Conservation (phyloP, 306 rosid species). For the Quillaja saponaria region DNA sequence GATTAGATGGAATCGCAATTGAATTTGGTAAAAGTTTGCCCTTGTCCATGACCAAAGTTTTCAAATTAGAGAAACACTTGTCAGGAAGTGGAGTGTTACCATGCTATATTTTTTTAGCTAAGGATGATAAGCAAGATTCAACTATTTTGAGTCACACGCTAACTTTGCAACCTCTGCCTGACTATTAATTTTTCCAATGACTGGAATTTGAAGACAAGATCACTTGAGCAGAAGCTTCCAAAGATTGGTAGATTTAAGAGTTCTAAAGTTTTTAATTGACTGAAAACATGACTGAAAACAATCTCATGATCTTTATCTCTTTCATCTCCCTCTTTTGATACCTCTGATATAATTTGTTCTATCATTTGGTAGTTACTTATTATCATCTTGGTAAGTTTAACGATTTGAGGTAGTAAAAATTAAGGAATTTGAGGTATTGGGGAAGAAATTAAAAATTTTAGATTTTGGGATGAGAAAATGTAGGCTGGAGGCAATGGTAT, state of each 20-base stretch:
- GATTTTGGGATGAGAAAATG: no score
- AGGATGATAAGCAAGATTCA: neutral
- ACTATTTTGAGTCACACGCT: neutral
- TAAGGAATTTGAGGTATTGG: no score
- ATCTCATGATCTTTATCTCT: neutral
- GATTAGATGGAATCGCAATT: neutral
- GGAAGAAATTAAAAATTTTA: no score
- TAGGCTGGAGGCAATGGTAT: no score
- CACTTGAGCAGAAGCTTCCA: neutral
- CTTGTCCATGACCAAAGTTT: neutral
- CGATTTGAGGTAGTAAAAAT: no score
- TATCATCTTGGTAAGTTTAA: neutral
- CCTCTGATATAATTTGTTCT: neutral
- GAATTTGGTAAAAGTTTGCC: neutral
- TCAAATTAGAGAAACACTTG: neutral
- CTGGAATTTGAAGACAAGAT: neutral
- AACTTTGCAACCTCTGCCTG: no score
- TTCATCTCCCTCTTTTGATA: no score
- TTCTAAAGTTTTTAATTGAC: no score
- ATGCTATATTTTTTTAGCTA: neutral
- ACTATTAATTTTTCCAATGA: neutral
- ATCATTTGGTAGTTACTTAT: neutral
- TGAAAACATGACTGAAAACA: neutral
- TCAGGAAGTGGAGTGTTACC: neutral
- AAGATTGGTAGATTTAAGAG: neutral